Base-by-base conservation (phyloP, 495 filamentous ascomycete genomes). In the Penicillium waksmanii region DNA sequence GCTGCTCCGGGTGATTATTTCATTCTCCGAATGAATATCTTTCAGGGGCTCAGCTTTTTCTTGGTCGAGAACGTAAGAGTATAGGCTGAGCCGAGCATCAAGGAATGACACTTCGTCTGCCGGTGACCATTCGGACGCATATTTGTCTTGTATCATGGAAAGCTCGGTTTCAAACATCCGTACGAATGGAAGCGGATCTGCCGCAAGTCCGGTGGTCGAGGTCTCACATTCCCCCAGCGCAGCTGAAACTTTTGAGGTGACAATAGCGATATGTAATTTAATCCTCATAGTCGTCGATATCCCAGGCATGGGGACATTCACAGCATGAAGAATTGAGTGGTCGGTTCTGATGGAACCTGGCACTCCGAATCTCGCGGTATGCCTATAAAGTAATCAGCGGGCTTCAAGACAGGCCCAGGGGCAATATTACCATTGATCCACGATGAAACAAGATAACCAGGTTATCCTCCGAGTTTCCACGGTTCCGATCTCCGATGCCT, bases 81-180 rank as follows among this genome's bases (percentile, higher is more conserved):
- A 55, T 13, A 55, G 21, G 6, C 52, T 55, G 18, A 55, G 52
- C 38, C 38, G 52, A 1, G 52, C 52, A 25, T 55, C 52, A 6
- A 55, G 52, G 13, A 55, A 42, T 33, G 38, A 31, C 21, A 55
- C 38, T 31, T 55, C 52, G 33, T 55, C 52, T 19, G 52, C 52
- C n/a, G 52, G 52, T 13, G 52, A 31, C 52, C 52, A 55, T 55
- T 55, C 38, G 1, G 19, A 12, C 5, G 36, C 18, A 4, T 44
- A 55, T 44, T 27, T 55, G 11, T 55, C 23, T 44, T 55, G 52
- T 25, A 55, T 44, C 36, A 44, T 44, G 36, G 8, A 43, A 42
- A 55, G 38, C 52, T 55, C 52, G 3, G 38, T 44, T 55, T 55
- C 52, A 33, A 55, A 55, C 10, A 55, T 31, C 52, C 52, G 36